Conservation (phyloP, 805 yeast genomes). For the Saturnispora saitoi region DNA sequence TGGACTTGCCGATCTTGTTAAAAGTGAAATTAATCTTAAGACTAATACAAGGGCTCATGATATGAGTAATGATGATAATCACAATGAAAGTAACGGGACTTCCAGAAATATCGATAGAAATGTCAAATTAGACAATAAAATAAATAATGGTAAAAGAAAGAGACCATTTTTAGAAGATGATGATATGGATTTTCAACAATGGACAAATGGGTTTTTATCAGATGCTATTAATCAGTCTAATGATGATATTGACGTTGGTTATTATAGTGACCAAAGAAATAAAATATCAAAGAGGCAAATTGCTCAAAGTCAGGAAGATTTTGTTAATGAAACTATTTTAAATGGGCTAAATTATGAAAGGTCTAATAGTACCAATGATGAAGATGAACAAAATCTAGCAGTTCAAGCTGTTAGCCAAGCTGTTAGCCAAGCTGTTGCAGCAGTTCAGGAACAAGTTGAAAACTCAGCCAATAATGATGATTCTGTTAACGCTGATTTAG, state of each 20-base stretch:
- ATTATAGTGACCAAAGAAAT: conserved; percentile 3
- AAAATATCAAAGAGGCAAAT: background rate
- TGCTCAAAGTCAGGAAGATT: conserved; percentile 9
- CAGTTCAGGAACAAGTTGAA: conserved; percentile 12
- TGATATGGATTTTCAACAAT: conserved; percentile 45
- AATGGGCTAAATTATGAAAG: conserved; percentile 39
- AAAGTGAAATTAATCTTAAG: background rate
- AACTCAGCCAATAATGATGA: conserved; percentile 21
- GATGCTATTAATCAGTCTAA: conserved; percentile 28
- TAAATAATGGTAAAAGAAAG: conserved; percentile 13
- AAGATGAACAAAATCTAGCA: conserved; percentile 26
- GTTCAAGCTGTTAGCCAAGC: conserved; percentile 24
- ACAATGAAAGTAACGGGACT: background rate
- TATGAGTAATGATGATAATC: background rate
- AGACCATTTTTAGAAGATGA: conserved; percentile 29
- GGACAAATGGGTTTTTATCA: conserved; percentile 43
- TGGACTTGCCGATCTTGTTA: conserved; percentile 5
- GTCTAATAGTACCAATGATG: conserved; percentile 9
- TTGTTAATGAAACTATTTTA: conserved; percentile 62
- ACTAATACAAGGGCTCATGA: background rate
- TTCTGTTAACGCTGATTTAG: conserved; percentile 14
- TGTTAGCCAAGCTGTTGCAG: conserved; percentile 11
- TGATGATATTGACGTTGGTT: conserved; percentile 11
- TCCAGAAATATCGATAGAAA: conserved; percentile 1
- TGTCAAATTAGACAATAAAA: background rate